phyloP scores from a whole-genome alignment of 768 basidiomycete species.

The Amanita exitialis region DNA sequence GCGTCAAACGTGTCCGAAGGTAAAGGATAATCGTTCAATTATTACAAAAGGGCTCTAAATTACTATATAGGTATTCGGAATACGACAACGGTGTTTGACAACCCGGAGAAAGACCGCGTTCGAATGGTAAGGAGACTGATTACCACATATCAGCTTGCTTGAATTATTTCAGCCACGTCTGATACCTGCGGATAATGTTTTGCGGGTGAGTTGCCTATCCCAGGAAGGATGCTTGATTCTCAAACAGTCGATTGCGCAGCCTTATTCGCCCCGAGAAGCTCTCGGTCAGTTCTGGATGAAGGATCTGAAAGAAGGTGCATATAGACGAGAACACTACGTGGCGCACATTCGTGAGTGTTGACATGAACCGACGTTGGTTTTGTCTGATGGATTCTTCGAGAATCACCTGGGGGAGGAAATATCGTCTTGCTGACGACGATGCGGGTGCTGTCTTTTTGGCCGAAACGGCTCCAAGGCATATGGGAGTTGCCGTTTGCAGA shows the following conservation, averaged over 20 bases:
- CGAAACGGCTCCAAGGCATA: constrained; percentile 71
- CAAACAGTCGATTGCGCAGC: constrained; percentile 29
- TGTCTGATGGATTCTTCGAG: neutral
- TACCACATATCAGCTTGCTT: neutral
- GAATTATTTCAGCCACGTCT: constrained; percentile 57
- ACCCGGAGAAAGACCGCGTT: constrained; percentile 77
- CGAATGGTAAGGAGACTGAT: constrained; percentile 49
- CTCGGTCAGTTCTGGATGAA: constrained; percentile 96
- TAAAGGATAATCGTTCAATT: constrained; percentile 14
- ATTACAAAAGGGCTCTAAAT: neutral
- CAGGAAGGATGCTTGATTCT: neutral
- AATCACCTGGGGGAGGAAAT: constrained; percentile 64
- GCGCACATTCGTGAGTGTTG: constrained; percentile 76
- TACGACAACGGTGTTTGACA: constrained; percentile 97
- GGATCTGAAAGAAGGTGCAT: constrained; percentile 85
- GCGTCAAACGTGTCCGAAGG: constrained; percentile 93
- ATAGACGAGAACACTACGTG: constrained; percentile 76
- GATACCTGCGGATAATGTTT: constrained; percentile 77
- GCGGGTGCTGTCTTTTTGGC: constrained; percentile 76
- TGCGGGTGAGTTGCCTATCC: constrained; percentile 48
- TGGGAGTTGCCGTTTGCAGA: constrained; percentile 90
- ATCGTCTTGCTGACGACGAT: constrained; percentile 72
- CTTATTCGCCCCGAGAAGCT: constrained; percentile 85
- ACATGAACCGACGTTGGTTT: neutral
- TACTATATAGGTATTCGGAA: constrained; percentile 74